phyloP scores from a whole-genome alignment of 768 basidiomycete species.

The Inosperma sp. region DNA sequence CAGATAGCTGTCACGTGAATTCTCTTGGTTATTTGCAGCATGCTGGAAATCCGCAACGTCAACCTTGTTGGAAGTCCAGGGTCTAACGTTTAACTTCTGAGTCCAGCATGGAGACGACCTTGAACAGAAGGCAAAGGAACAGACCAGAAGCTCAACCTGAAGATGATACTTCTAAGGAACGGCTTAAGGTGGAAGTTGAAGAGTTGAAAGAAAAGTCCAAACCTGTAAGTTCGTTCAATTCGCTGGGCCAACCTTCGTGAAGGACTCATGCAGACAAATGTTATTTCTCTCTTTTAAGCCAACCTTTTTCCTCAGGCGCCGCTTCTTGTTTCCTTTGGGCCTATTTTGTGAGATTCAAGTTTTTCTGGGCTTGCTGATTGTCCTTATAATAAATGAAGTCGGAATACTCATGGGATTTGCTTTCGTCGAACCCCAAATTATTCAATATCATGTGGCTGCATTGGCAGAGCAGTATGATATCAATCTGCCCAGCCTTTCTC shows the following conservation, averaged over 20 bases:
- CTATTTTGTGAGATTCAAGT: constrained; percentile 42
- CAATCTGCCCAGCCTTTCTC: constrained; percentile 60
- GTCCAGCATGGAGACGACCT: too few relatives aligned
- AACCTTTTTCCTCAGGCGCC: constrained; percentile 34
- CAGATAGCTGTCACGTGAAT: too few relatives aligned
- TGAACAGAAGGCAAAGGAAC: constrained; percentile 9
- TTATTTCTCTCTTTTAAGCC: constrained; percentile 10
- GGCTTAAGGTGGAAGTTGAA: constrained; percentile 14
- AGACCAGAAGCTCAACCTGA: not conserved
- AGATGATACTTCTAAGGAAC: constrained; percentile 15
- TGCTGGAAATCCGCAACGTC: too few relatives aligned
- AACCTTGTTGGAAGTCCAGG: too few relatives aligned
- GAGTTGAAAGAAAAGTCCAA: constrained; percentile 17
- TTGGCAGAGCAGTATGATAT: constrained; percentile 70
- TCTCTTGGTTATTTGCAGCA: too few relatives aligned
- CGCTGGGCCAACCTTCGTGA: not conserved
- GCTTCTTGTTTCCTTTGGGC: constrained; percentile 71
- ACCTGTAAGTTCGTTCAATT: constrained; percentile 3
- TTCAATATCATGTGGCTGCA: constrained; percentile 63
- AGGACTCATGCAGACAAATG: not conserved
- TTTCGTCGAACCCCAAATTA: constrained; percentile 61
- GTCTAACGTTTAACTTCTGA: too few relatives aligned
- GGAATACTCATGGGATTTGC: constrained; percentile 60
- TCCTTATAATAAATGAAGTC: constrained; percentile 38
- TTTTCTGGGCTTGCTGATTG: not conserved